A percentile compares a stretch with the other conserved stretches of the same genome.
Conservation (phyloP, 495 filamentous ascomycete genomes). For the Penicillium soppii region DNA sequence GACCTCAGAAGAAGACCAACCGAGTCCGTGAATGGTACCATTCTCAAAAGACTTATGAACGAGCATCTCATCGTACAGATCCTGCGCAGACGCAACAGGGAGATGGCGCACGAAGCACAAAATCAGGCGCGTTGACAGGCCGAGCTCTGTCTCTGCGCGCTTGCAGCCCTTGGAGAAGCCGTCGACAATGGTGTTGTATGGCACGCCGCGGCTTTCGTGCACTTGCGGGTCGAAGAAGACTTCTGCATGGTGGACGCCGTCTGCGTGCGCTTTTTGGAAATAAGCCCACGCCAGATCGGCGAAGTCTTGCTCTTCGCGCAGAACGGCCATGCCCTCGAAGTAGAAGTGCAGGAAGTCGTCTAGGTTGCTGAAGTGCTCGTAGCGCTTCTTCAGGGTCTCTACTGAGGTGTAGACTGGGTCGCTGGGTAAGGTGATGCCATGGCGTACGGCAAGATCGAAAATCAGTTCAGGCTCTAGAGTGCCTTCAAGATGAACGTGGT, state of each 20-base stretch:
- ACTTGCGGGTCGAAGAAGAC: constrained; percentile 82
- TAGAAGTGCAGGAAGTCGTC: constrained; percentile 80
- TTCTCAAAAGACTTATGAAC: constrained; percentile 50
- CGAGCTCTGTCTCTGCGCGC: constrained; percentile 61
- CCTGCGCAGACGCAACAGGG: constrained; percentile 51
- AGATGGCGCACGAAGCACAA: constrained; percentile 71
- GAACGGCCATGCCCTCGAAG: constrained; percentile 71
- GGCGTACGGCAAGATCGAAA: constrained; percentile 64
- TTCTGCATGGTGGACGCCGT: constrained; percentile 72
- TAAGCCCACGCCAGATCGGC: constrained; percentile 74
- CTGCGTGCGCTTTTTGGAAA: constrained; percentile 60
- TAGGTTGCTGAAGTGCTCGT: constrained; percentile 63
- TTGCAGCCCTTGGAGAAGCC: constrained; percentile 60
- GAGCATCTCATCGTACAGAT: constrained; percentile 48
- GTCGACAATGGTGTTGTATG: constrained; percentile 56
- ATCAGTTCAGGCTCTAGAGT: constrained; percentile 65
- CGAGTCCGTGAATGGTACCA: constrained; percentile 60
- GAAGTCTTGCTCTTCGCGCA: constrained; percentile 61
- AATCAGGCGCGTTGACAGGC: constrained; percentile 61
- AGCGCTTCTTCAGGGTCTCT: constrained; percentile 57
- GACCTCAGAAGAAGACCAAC: constrained; percentile 65
- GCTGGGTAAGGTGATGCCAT: constrained; percentile 59
- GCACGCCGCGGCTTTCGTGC: constrained; percentile 62
- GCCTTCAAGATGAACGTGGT: constrained; percentile 77
- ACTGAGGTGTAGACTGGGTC: constrained; percentile 61